A percentile compares a stretch with the other conserved stretches of the same genome.
These are phyloP conservation scores for Trifolium pratense DNA, from an alignment of 306 rosid genomes.

Conservation along the genomic window DNA sequence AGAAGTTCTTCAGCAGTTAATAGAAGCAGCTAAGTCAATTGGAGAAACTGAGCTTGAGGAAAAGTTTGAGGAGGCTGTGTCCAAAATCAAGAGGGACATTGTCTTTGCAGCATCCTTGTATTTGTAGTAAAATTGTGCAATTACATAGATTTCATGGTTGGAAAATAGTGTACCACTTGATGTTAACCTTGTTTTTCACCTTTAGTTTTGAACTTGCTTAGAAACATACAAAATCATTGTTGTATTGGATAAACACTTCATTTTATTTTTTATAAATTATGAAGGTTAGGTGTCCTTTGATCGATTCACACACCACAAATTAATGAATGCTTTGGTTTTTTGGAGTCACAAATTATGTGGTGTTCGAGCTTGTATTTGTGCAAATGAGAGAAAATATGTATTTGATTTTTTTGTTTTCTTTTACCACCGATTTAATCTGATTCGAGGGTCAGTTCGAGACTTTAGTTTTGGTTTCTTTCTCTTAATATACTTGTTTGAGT, in stretches of 20 bases:
- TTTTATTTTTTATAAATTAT: neutral
- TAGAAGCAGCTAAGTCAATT: slow-evolving; percentile 80
- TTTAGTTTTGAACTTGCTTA: slow-evolving; percentile 1
- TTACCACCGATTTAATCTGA: no score
- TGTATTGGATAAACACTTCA: neutral
- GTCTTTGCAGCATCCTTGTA: slow-evolving; percentile 98
- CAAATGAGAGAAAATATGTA: no score
- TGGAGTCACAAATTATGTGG: neutral
- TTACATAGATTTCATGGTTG: slow-evolving; percentile 15
- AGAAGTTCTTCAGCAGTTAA: slow-evolving; percentile 93
- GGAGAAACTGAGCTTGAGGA: slow-evolving; percentile 91
- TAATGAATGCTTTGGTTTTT: neutral
- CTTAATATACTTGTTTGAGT: no score
- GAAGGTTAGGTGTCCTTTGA: no score
- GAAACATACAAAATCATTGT: neutral
- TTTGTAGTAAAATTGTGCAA: slow-evolving; percentile 53
- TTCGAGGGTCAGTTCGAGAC: no score
- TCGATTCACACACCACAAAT: no score
- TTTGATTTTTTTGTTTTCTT: no score
- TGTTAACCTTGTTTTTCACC: neutral
- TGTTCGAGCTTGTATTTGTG: no score
- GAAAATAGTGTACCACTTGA: neutral
- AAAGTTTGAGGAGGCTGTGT: slow-evolving; percentile 89
- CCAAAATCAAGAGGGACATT: slow-evolving; percentile 89
- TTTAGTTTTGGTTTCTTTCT: no score